Conservation (phyloP, 1,139 yeast genomes). For the Pneumocystis oryctolagi region DNA sequence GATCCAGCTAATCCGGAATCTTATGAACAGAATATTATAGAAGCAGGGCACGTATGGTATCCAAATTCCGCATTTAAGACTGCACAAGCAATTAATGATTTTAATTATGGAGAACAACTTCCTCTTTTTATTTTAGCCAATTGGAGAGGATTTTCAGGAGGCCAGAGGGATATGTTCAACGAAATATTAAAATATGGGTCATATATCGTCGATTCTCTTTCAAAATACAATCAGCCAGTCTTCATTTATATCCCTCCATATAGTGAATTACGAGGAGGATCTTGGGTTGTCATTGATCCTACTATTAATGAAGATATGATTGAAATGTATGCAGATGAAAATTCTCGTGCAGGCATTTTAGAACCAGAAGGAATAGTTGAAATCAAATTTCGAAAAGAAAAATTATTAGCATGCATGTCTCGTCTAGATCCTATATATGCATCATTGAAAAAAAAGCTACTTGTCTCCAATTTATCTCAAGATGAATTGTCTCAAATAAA, state of each 20-base stretch:
- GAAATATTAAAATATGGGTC: slow-evolving; percentile 96
- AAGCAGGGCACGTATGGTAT: slow-evolving; percentile 99
- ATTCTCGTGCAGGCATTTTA: slow-evolving; percentile 94
- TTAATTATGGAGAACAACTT: slow-evolving; percentile 92
- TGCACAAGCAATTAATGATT: slow-evolving; percentile 94
- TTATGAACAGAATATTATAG: slow-evolving; percentile 73
- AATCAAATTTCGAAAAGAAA: slow-evolving; percentile 88
- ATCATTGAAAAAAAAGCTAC: slow-evolving; percentile 31
- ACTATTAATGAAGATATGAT: slow-evolving; percentile 91
- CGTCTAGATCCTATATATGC: slow-evolving; percentile 71
- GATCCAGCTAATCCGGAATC: slow-evolving; percentile 97
- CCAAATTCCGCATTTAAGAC: slow-evolving; percentile 98
- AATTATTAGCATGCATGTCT: slow-evolving; percentile 73
- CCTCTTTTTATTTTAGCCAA: slow-evolving; percentile 95
- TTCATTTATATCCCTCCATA: slow-evolving; percentile 93
- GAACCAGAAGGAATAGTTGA: slow-evolving; percentile 99
- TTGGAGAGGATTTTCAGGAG: slow-evolving; percentile 99
- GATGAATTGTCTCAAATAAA: slow-evolving; percentile 57
- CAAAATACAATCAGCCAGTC: slow-evolving; percentile 90
- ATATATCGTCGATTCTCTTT: slow-evolving; percentile 89
- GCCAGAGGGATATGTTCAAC: slow-evolving; percentile 98
- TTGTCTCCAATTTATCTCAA: slow-evolving; percentile 35
- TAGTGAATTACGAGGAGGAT: slow-evolving; percentile 98
- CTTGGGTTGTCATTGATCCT: slow-evolving; percentile 99
- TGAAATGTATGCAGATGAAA: slow-evolving; percentile 98